Base-by-base conservation (phyloP, 306 rosid species). In the Prunus armeniaca region DNA sequence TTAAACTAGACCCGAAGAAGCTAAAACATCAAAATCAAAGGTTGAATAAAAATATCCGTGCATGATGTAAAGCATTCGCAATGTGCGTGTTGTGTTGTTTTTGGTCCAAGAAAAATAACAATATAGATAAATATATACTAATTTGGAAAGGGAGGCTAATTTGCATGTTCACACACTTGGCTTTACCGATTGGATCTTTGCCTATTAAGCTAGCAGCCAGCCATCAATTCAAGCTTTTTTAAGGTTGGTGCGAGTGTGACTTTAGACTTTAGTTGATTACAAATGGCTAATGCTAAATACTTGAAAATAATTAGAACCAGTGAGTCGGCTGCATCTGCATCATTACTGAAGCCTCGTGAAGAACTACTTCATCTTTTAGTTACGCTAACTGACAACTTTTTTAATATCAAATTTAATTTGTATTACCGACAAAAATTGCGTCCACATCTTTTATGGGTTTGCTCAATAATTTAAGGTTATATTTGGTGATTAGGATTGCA, bases 21-120 rank as follows among this genome's bases (percentile, higher is more conserved):
- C 22, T 73, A 61, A 24, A 73, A 72, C 67, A 72, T 72, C 67
- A 13, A 17, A 72, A 41, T 73, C 69, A 28, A 60, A 14, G 52
- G 69, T 34, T 18, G 3, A 28, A 12, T 27, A 27, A 45, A n/a
- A 45, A 5, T 45, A 24, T 24, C 41, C 5, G 3, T 60, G 69
- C 9, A 10, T 60, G 69, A 60, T 73, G 77, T 46, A 73, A 60
- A 73, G 77, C 20, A 46, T 3, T 61, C 28, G 49, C 57, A 28
- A 46, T 19, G 60, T 46, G 49, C 34, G 0, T 38, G 43, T 38
- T 38, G 43, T 38, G 43, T 34, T 34, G 47, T 8, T 34, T 34
- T 73, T 58, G 27, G 28, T 24, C 76, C n/a, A 57, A 18, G 76
- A 72, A 13, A 28, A 27, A 60, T 25, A 60, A 13, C 65, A 27